Evolutionary conservation across 2,329 filamentous ascomycete species (phyloP).

Genomic region (Xylariaceae sp.): DNA sequence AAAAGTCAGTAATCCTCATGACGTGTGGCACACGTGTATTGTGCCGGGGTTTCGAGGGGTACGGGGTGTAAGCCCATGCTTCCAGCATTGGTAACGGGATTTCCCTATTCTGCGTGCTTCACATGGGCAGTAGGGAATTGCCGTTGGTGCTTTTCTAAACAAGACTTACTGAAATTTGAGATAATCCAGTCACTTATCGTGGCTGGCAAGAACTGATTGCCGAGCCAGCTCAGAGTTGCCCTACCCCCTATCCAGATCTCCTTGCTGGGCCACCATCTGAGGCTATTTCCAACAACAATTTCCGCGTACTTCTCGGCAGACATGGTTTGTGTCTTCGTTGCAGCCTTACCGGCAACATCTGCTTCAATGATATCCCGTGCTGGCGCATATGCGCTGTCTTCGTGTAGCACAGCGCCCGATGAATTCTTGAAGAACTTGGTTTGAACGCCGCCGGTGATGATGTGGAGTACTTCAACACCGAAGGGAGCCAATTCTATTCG

Average conservation of each 20-base stretch:
- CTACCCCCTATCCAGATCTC: constrained; percentile 16
- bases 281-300: constrained; percentile 13
- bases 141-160: too few species aligned
- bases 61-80: too few species aligned
- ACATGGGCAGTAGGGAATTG: too few species aligned
- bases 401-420: constrained; percentile 6
- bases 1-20: too few species aligned
- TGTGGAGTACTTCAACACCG: constrained; percentile 33
- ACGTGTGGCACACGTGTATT: too few species aligned
- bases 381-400: constrained; percentile 13
- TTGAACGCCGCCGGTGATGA: constrained; percentile 32
- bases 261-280: constrained; percentile 10
- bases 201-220: constrained; percentile 6
- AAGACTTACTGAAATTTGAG: constrained; percentile 4
- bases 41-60: too few species aligned
- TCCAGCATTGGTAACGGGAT: too few species aligned
- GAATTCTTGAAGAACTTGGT: constrained; percentile 29
- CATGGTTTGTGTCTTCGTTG: constrained; percentile 9
- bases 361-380: constrained; percentile 12
- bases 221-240: constrained; percentile 10
- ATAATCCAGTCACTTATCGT: constrained; percentile 15
- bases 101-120: too few species aligned
- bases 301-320: constrained; percentile 13
- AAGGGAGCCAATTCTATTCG: constrained; percentile 39
- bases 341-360: constrained; percentile 10